Conservation (phyloP, 2,329 filamentous ascomycete species). For the Phaeosphaeria sp. region DNA sequence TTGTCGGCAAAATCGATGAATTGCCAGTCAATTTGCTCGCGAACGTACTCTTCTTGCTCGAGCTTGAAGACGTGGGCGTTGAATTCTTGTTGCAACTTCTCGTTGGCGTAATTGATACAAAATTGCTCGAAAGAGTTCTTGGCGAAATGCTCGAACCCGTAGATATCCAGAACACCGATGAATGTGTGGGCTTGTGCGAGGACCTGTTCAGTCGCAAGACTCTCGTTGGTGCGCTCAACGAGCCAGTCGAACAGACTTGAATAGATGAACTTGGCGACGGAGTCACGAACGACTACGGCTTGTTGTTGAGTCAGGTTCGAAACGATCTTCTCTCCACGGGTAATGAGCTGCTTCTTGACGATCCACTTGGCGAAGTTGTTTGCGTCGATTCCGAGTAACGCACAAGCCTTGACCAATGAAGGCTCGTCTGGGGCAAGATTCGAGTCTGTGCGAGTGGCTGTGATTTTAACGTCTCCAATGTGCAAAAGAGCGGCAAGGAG, state of each 20-base stretch:
- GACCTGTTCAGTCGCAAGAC: constrained; percentile 87
- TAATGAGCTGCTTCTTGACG: constrained; percentile 97
- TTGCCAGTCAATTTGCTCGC: constrained; percentile 97
- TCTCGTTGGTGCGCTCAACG: constrained; percentile 93
- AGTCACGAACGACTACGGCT: constrained; percentile 92
- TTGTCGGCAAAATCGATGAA: constrained; percentile 99
- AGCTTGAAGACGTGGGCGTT: constrained; percentile 99
- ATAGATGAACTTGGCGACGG: constrained; percentile 98
- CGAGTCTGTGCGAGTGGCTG: constrained; percentile 86
- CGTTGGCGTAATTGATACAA: constrained; percentile 99
- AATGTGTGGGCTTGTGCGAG: constrained; percentile 83
- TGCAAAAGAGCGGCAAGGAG: constrained; percentile 90
- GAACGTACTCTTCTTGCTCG: constrained; percentile 96
- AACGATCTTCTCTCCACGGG: constrained; percentile 94
- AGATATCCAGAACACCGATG: constrained; percentile 98
- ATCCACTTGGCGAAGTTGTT: constrained; percentile 95
- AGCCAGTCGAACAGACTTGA: constrained; percentile 99
- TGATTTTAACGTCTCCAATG: constrained; percentile 95
- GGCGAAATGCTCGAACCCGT: constrained; percentile 98
- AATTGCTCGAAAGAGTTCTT: constrained; percentile 99
- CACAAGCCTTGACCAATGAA: constrained; percentile 79
- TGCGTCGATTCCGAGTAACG: constrained; percentile 85
- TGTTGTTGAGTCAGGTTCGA: constrained; percentile 94
- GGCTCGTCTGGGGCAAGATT: constrained; percentile 81
- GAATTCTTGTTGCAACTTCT: constrained; percentile 98